phyloP scores from a whole-genome alignment of 352 stramenopile species.

The Phytophthora brassicae region DNA sequence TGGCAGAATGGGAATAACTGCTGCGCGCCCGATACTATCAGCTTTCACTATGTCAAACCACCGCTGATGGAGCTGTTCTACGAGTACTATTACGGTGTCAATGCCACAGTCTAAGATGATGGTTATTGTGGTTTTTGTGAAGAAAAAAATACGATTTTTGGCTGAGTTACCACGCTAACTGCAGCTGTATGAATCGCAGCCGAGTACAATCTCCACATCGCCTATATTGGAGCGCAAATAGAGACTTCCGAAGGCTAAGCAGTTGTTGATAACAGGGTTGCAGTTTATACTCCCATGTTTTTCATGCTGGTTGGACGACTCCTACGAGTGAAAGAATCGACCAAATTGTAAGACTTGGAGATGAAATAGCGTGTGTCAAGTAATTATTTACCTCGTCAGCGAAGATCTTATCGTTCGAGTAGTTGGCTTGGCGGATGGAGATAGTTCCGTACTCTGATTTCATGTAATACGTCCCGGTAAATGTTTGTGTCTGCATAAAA shows the following conservation, averaged over 20 bases:
- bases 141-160: too few relatives aligned
- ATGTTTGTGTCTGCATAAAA: constrained; percentile 43
- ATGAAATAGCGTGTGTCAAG: background rate
- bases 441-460: constrained; percentile 61
- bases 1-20: constrained; percentile 80
- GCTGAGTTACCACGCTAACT: constrained; percentile 24
- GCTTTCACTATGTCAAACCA: constrained; percentile 87
- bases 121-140: too few relatives aligned
- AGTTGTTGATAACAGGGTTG: constrained; percentile 45
- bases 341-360: background rate
- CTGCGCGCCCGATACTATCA: constrained; percentile 77
- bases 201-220: constrained; percentile 68
- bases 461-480: constrained; percentile 67
- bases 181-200: constrained; percentile 70
- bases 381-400: constrained; percentile 30
- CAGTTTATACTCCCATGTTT: constrained; percentile 74
- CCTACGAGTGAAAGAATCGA: constrained; percentile 1
- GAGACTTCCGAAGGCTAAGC: constrained; percentile 63
- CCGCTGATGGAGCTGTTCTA: constrained; percentile 86
- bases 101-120: background rate
- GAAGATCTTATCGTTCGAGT: constrained; percentile 46
- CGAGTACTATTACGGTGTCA: constrained; percentile 71
- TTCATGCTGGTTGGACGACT: constrained; percentile 33
- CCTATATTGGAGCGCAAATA: constrained; percentile 63
- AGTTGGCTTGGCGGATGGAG: constrained; percentile 60